Base-by-base conservation (phyloP, 73 alveolate genomes). In the Urostyla sp. region DNA sequence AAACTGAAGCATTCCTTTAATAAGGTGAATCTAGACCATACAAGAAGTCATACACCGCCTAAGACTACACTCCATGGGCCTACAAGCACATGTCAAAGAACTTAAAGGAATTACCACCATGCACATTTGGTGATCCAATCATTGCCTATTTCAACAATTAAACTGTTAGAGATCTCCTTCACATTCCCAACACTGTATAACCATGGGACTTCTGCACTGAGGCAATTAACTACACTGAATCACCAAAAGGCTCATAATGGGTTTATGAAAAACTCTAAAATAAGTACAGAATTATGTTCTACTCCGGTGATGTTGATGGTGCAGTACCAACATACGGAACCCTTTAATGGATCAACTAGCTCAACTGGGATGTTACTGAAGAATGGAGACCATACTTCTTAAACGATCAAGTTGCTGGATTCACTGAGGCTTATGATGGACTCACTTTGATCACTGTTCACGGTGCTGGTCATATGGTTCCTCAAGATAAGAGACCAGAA, bases 381-480 rank as follows among this genome's bases (percentile, higher is more conserved):
- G 77, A 24, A 26, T 56, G 82, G 67, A 63, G 73, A 18, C 87
- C 94, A 31, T 90, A 78, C 75, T 40, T 49, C 73, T 84, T 56
- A 5, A 76, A 87, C 40, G 78, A 52, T 2, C 78, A 79, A 50
- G 73, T 80, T 27, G 89, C 91, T 0, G 96, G 96, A 0, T 90
- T 38, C 66, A 34, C 50, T 27, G 73, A 79, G 49, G 36, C 54
- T 16, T 77, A 77, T 37, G 90, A 67, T 37, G 87, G 77, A 15
- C 61, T 93, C 40, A 80, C 77, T 10, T 61, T 93, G 57, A 81
- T 83, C 21, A 87, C 95, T 52, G 56, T 92, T 27, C 92, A 92
- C 67, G 98, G 98, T 18, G 89, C 90, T 30, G 98, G 97, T 15
- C 97, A 91, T 67, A 91, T 91, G 97, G 93, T 85, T 49, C 97